Evolutionary conservation across 495 filamentous ascomycete species (phyloP).

Genomic region (Clavariopsis aquatica): DNA sequence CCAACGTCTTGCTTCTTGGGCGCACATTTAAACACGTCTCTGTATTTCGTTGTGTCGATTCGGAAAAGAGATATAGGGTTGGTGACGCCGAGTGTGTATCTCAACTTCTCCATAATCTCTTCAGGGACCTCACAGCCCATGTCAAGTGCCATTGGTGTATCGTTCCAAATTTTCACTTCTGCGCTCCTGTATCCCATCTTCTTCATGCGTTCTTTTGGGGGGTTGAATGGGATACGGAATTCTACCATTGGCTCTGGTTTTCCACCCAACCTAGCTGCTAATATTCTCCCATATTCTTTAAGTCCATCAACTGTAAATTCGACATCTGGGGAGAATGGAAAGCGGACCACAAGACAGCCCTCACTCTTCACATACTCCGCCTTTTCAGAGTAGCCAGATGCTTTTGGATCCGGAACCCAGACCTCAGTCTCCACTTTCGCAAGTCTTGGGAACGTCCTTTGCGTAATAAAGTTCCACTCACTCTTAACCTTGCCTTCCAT

Average conservation of each 20-base stretch:
- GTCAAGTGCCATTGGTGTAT: slow-evolving; percentile 55
- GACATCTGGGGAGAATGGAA: slow-evolving; percentile 52
- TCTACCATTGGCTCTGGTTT: slow-evolving; percentile 37
- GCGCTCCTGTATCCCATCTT: slow-evolving; percentile 58
- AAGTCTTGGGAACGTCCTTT: slow-evolving; percentile 69
- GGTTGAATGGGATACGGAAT: slow-evolving; percentile 67
- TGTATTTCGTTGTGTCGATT: slow-evolving; percentile 58
- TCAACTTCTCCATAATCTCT: slow-evolving; percentile 50
- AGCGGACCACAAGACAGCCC: slow-evolving; percentile 58
- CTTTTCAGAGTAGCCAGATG: slow-evolving; percentile 48
- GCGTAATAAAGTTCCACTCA: slow-evolving; percentile 79
- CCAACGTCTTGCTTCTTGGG: slow-evolving; percentile 67
- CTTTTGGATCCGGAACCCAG: slow-evolving; percentile 71
- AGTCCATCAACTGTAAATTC: slow-evolving; percentile 34
- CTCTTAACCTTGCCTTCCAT: slow-evolving; percentile 48
- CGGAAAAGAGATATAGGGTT: slow-evolving; percentile 72
- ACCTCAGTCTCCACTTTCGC: slow-evolving; percentile 75
- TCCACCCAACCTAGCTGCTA: slow-evolving; percentile 25
- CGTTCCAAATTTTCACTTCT: slow-evolving; percentile 78
- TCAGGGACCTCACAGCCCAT: slow-evolving; percentile 55
- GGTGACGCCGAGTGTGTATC: slow-evolving; percentile 62
- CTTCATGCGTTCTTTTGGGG: slow-evolving; percentile 54
- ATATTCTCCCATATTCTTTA: slow-evolving; percentile 36
- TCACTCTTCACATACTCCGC: slow-evolving; percentile 55
- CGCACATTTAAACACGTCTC: slow-evolving; percentile 74